These are phyloP conservation scores for Suillus discolor DNA, from an alignment of 768 basidiomycete genomes.

Conservation along the genomic window DNA sequence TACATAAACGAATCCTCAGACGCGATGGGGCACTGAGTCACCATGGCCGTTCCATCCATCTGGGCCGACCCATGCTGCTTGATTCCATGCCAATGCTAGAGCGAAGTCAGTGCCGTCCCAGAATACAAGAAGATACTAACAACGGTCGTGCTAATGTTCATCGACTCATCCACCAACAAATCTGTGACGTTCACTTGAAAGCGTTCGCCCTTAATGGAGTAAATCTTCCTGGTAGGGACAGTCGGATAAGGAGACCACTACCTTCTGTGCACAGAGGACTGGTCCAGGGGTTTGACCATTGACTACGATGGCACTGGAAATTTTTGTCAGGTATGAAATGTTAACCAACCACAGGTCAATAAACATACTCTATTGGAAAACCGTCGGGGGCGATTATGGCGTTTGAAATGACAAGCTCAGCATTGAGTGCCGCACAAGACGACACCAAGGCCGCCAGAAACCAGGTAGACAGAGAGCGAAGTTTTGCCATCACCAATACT, in stretches of 20 bases:
- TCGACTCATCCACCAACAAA: constrained; percentile 37
- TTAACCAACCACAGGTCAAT: not conserved
- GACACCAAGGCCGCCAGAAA: constrained; percentile 10
- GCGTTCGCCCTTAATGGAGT: constrained; percentile 30
- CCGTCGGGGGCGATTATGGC: constrained; percentile 35
- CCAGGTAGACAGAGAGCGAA: not conserved
- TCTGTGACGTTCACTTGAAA: constrained; percentile 40
- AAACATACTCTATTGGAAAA: constrained; percentile 14
- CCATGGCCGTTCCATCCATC: constrained; percentile 45
- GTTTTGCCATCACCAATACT: not conserved
- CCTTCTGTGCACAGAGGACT: constrained; percentile 39
- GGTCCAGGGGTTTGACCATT: constrained; percentile 42
- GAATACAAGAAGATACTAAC: constrained; percentile 21
- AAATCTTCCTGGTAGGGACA: not conserved
- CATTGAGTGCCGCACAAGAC: constrained; percentile 16
- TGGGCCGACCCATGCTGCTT: constrained; percentile 39
- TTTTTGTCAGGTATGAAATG: not conserved
- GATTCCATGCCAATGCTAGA: constrained; percentile 43
- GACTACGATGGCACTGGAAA: constrained; percentile 35
- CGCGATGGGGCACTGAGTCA: constrained; percentile 44
- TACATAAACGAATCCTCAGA: constrained; percentile 39
- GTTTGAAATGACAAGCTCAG: constrained; percentile 28
- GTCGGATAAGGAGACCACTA: not conserved
- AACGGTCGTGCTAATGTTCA: constrained; percentile 41
- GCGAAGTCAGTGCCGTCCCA: not conserved